Base-by-base conservation (phyloP, 2,329 filamentous ascomycete genomes). In the Pseudogymnoascus pannorum region DNA sequence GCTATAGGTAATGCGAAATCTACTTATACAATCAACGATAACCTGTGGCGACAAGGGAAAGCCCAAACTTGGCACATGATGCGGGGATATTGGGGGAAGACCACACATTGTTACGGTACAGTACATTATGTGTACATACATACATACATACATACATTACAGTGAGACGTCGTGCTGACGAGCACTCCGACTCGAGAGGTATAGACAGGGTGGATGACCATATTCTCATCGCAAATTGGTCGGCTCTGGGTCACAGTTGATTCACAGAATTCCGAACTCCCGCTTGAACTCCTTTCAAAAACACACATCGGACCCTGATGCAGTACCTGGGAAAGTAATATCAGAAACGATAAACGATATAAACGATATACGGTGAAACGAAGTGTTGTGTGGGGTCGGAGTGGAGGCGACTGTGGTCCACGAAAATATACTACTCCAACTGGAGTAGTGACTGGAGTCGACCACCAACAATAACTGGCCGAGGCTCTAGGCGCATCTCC, bases 81-180 rank as follows among this genome's bases (percentile, higher is more conserved):
- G 59, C 2, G 72, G 69, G 65, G 78, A 8, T 75, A 75, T 44
- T 70, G 65, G 2, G 2, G 76, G 75, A 58, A 79, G 75, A 60
- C 78, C 70, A 63, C 69, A 35, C 33, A 35, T 35, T 16, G n/a
- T 29, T 26, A 12, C 26, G 42, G n/a, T n/a, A n/a, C n/a, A n/a
- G n/a, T n/a, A n/a, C n/a, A n/a, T n/a, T n/a, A n/a, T n/a, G n/a
- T n/a, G n/a, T n/a, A n/a, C n/a, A n/a, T n/a, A n/a, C n/a, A n/a
- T n/a, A n/a, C n/a, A n/a, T n/a, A n/a, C n/a, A n/a, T n/a, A n/a
- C n/a, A n/a, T n/a, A n/a, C n/a, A n/a, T n/a, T n/a, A n/a, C n/a
- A n/a, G 42, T 9, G 42, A 29, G 44, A 29, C 24, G 24, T 11
- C 24, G 24, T 51, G n/a, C 14, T 16, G 44, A 12, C n/a, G n/a